These are phyloP conservation scores for Sporothrix protearum DNA, from an alignment of 2,329 filamentous ascomycete species.

Conservation along the genomic window DNA sequence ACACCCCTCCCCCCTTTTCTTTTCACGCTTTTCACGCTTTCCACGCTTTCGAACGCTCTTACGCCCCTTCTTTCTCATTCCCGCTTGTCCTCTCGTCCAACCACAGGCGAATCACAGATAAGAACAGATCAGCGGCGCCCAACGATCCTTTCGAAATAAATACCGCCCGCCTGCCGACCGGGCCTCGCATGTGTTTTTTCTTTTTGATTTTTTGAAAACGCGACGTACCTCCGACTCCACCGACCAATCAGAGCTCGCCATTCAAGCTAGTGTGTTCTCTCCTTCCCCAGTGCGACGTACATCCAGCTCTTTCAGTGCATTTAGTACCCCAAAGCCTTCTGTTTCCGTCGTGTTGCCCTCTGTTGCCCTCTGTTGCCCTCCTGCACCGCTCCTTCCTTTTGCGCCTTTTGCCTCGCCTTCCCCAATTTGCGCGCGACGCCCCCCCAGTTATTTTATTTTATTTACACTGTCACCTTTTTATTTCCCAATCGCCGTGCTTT, in stretches of 20 bases:
- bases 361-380: neutral
- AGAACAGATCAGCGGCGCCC: constrained; percentile 32
- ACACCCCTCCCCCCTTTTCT: constrained; percentile 7
- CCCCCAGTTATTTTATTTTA: neutral
- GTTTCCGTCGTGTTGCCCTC: neutral
- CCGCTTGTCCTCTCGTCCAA: constrained; percentile 28
- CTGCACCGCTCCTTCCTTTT: neutral
- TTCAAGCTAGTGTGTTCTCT: constrained; percentile 19
- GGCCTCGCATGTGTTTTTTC: constrained; percentile 36
- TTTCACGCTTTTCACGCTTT: neutral
- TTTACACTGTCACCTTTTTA: constrained; percentile 24
- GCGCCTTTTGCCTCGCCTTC: neutral
- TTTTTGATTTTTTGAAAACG: constrained; percentile 33
- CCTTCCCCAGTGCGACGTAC: neutral
- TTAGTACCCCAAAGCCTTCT: neutral
- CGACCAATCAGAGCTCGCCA: constrained; percentile 26
- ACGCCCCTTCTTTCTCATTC: constrained; percentile 14
- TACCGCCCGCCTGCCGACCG: constrained; percentile 38
- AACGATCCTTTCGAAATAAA: constrained; percentile 36
- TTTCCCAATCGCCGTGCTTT: constrained; percentile 4
- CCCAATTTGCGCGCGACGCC: neutral
- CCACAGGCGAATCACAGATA: constrained; percentile 32
- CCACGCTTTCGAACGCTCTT: neutral
- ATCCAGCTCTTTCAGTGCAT: neutral
- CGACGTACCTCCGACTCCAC: constrained; percentile 25